These are phyloP conservation scores for Fusarium camptoceras DNA, from an alignment of 2,329 filamentous ascomycete genomes.

Conservation along the genomic window DNA sequence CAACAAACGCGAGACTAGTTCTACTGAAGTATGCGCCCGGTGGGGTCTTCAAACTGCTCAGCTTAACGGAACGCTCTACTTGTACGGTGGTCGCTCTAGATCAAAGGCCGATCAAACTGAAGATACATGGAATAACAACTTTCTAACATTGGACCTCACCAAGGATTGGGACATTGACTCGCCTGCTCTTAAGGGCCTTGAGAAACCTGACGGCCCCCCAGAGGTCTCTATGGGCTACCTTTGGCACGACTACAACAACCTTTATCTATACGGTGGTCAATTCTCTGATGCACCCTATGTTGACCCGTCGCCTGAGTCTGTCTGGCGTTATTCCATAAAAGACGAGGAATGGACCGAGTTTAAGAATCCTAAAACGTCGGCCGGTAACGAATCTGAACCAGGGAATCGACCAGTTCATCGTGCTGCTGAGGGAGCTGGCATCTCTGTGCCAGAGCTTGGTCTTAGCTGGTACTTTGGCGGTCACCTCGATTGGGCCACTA, in stretches of 20 bases:
- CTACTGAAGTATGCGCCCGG: constrained; percentile 67
- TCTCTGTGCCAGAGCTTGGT: constrained; percentile 76
- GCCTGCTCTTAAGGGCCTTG: constrained; percentile 71
- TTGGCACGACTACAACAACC: constrained; percentile 76
- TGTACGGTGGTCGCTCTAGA: constrained; percentile 78
- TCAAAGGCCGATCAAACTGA: constrained; percentile 66
- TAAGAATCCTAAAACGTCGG: constrained; percentile 68
- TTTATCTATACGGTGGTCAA: constrained; percentile 81
- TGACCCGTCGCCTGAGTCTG: constrained; percentile 68
- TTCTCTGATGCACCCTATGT: constrained; percentile 72
- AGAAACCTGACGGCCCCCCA: constrained; percentile 75
- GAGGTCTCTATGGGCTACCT: constrained; percentile 79
- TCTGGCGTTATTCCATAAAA: constrained; percentile 77
- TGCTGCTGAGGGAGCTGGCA: constrained; percentile 78
- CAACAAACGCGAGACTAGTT: constrained; percentile 40
- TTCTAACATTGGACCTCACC: constrained; percentile 77
- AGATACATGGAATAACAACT: constrained; percentile 81
- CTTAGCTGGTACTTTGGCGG: constrained; percentile 84
- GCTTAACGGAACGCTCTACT: constrained; percentile 80
- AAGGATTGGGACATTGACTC: constrained; percentile 76
- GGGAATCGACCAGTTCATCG: constrained; percentile 70
- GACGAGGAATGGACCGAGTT: constrained; percentile 72
- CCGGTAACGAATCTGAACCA: constrained; percentile 70
- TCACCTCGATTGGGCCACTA: constrained; percentile 72
- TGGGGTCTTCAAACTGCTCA: constrained; percentile 77